Evolutionary conservation across 2,329 filamentous ascomycete species (phyloP).

Genomic region (Aspergillus caelatus): DNA sequence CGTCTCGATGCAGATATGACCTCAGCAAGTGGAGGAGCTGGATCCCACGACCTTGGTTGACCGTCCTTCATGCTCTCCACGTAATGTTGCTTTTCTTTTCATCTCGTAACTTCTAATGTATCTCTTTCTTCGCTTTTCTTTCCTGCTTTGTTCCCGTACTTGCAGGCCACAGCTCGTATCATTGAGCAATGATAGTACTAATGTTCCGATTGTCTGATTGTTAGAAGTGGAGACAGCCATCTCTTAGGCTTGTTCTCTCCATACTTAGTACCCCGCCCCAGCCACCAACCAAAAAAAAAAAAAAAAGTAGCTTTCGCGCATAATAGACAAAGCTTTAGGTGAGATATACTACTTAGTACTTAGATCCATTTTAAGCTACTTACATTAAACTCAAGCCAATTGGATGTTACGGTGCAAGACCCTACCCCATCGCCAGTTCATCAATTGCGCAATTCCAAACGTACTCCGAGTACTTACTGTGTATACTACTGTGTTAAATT

Average conservation of each 20-base stretch:
- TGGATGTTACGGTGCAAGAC: neutral
- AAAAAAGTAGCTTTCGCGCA: neutral
- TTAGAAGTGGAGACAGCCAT: neutral
- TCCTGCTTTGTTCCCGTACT: neutral
- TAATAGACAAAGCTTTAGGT: neutral
- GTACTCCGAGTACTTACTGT: neutral
- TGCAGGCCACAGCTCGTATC: neutral
- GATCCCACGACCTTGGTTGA: neutral
- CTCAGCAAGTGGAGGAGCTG: constrained; percentile 10
- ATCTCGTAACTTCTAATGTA: neutral
- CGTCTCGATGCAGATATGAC: constrained; percentile 14
- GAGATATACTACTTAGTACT: neutral
- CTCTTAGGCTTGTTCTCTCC: neutral
- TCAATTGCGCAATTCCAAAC: neutral
- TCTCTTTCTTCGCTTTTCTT: neutral
- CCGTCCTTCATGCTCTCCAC: neutral
- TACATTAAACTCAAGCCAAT: neutral
- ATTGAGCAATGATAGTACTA: neutral
- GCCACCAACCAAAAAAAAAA: neutral
- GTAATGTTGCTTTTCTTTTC: neutral
- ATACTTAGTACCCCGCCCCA: neutral
- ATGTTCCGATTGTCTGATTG: neutral
- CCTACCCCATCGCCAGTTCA: constrained; percentile 1
- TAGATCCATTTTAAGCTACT: constrained; percentile 4
- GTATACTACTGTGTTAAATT: neutral